Base-by-base conservation (phyloP, 169 alveolate genomes). In the Cryptosporidium baileyi region DNA sequence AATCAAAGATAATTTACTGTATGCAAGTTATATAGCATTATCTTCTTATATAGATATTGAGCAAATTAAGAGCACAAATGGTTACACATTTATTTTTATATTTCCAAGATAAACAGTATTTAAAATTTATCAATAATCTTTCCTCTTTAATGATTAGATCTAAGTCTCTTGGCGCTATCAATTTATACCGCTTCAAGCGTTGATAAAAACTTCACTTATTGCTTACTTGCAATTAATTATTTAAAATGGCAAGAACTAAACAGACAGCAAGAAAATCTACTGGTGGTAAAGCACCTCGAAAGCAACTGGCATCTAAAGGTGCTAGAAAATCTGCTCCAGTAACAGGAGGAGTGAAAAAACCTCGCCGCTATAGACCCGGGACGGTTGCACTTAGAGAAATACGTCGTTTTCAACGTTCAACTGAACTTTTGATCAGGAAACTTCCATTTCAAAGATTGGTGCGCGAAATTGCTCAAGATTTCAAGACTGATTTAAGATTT, bases 281-380 rank as follows among this genome's bases (percentile, higher is more conserved):
- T 40, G 99, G 99, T 60, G 98, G 98, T 45, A 97, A 98, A 90
- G 99, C 99, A 40, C 99, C 99, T 49, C 91, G 99, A 65, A 97
- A 98, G 85, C 98, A 97, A 90, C 90, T 98, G 62, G 99, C 99
- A 36, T 93, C 98, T 61, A 98, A 98, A 91, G 99, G 99, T 17
- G 99, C 99, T n/a, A 92, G 99, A 82, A 97, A 98, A 91, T 93
- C 99, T 19, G 99, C 99, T 38, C 98, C 98, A 47, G 96, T 96
- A 19, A 90, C 98, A 0, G 97, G 98, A 19, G 99, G 99, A 65
- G 93, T 97, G 88, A 98, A 97, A 93, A 97, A 97, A 90, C 99
- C 99, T 51, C 99, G 97, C 80, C 93, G 99, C 89, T 98, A 96
- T 95, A 96, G 99, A 80, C 99, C 99, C 26, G 99, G 99, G 80